Conservation (phyloP, 805 yeast genomes). For the Spathaspora passalidarum region DNA sequence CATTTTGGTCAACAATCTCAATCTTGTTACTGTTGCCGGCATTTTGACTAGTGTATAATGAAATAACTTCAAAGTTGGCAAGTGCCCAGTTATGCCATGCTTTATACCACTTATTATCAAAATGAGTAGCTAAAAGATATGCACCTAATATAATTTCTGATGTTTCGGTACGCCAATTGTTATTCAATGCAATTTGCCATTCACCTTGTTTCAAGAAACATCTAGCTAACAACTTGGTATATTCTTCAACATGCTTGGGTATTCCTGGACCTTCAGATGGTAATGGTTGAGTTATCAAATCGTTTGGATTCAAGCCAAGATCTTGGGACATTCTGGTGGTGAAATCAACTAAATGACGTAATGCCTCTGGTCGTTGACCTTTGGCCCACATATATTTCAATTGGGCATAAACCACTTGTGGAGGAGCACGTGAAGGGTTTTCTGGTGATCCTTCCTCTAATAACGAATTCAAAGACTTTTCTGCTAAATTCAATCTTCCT, state of each 20-base stretch:
- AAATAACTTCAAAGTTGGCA: constrained; percentile 93
- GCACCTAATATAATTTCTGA: constrained; percentile 89
- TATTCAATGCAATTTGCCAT: constrained; percentile 86
- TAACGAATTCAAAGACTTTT: constrained; percentile 78
- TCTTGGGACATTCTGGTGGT: constrained; percentile 89
- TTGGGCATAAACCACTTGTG: constrained; percentile 96
- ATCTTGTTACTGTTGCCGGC: constrained; percentile 9
- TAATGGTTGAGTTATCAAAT: constrained; percentile 79
- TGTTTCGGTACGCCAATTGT: constrained; percentile 72
- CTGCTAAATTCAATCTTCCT: constrained; percentile 88
- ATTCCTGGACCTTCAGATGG: constrained; percentile 73
- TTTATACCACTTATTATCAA: constrained; percentile 90
- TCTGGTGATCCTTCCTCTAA: constrained; percentile 70
- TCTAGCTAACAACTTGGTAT: constrained; percentile 82
- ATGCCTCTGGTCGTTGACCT: constrained; percentile 83
- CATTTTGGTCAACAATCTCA: constrained; percentile 14
- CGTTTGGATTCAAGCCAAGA: constrained; percentile 81
- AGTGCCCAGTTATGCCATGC: constrained; percentile 99
- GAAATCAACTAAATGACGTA: constrained; percentile 81
- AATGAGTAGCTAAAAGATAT: constrained; percentile 89
- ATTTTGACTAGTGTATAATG: constrained; percentile 45
- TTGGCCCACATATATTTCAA: constrained; percentile 96
- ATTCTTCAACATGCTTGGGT: constrained; percentile 73
- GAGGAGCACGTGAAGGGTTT: constrained; percentile 78
- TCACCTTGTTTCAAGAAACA: constrained; percentile 98